Conservation (phyloP, 2,329 filamentous ascomycete genomes). For the Thyridium curvatum region DNA sequence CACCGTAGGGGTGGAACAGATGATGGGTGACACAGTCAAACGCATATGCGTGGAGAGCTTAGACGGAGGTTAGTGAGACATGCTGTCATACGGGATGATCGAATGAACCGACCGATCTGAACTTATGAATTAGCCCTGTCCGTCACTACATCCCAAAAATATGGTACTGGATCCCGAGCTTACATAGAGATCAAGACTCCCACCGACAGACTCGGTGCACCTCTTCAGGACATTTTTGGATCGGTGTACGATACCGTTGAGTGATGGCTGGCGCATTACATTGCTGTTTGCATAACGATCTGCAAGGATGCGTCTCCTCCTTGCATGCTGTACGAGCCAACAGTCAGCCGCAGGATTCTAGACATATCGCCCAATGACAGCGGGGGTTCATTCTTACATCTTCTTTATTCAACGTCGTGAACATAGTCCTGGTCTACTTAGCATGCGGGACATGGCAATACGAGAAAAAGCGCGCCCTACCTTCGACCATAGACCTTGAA, state of each 20-base stretch:
- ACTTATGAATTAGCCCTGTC: conserved; percentile 9
- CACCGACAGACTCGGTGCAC: conserved; percentile 37
- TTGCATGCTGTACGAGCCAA: conserved; percentile 43
- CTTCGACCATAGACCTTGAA: conserved; percentile 52
- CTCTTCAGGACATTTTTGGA: conserved; percentile 48
- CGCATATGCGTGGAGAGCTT: conserved; percentile 57
- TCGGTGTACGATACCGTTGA: conserved; percentile 51
- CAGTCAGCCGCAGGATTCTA: not conserved
- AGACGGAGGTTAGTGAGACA: not conserved
- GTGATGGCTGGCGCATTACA: conserved; percentile 47
- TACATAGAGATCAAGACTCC: conserved; percentile 57
- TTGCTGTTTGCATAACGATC: conserved; percentile 66
- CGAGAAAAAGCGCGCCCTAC: conserved; percentile 21
- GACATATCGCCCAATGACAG: too few relatives aligned
- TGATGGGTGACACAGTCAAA: conserved; percentile 65
- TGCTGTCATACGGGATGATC: not conserved
- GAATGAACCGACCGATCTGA: conserved; percentile 10
- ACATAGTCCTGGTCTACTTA: conserved; percentile 44
- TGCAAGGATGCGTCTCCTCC: conserved; percentile 56
- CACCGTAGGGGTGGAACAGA: conserved; percentile 61
- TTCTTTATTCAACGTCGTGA: conserved; percentile 48
- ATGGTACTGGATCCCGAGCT: too few relatives aligned
- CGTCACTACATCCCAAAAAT: conserved; percentile 10
- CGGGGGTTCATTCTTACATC: conserved; percentile 38
- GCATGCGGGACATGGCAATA: not conserved